Percentiles rank a stretch among this genome's conserved stretches.
These are phyloP conservation scores for Stagonosporopsis chrysanthemi DNA, from an alignment of 2,329 filamentous ascomycete genomes.

Conservation along the genomic window DNA sequence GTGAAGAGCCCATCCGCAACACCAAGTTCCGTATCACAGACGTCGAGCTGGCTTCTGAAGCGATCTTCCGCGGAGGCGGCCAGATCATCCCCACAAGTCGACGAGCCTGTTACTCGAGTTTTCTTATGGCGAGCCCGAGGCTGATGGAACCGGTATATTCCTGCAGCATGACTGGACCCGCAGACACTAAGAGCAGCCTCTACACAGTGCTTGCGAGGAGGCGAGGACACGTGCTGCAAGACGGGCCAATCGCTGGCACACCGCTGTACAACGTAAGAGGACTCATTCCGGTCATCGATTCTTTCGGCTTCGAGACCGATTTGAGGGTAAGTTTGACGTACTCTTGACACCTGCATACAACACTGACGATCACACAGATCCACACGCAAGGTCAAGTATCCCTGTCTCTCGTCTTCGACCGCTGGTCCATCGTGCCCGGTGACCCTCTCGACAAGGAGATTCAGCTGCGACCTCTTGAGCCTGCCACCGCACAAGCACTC, in stretches of 20 bases:
- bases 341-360: neutral
- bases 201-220: slow-evolving; percentile 92
- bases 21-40: slow-evolving; percentile 97
- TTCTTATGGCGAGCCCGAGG: slow-evolving; percentile 94
- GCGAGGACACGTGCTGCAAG: slow-evolving; percentile 90
- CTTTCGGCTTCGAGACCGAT: slow-evolving; percentile 97
- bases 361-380: slow-evolving; percentile 59
- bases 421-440: slow-evolving; percentile 94
- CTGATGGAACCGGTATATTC: slow-evolving; percentile 97
- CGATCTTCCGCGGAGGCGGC: slow-evolving; percentile 93
- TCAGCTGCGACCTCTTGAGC: slow-evolving; percentile 82
- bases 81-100: slow-evolving; percentile 97
- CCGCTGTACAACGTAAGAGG: slow-evolving; percentile 92
- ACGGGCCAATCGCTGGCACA: slow-evolving; percentile 91
- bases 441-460: slow-evolving; percentile 92
- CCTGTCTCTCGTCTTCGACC: slow-evolving; percentile 90
- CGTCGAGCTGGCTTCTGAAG: slow-evolving; percentile 82
- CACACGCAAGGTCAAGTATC: slow-evolving; percentile 94
- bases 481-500: slow-evolving; percentile 85
- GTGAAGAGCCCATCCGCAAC: slow-evolving; percentile 98
- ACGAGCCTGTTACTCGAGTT: slow-evolving; percentile 91
- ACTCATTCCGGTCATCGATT: slow-evolving; percentile 93
- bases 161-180: slow-evolving; percentile 90
- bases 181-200: slow-evolving; percentile 84
- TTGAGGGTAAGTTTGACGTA: slow-evolving; percentile 63